Evolutionary conservation across 1,284 basidiomycete species (phyloP).

Genomic region (Leccinum ponderosum): DNA sequence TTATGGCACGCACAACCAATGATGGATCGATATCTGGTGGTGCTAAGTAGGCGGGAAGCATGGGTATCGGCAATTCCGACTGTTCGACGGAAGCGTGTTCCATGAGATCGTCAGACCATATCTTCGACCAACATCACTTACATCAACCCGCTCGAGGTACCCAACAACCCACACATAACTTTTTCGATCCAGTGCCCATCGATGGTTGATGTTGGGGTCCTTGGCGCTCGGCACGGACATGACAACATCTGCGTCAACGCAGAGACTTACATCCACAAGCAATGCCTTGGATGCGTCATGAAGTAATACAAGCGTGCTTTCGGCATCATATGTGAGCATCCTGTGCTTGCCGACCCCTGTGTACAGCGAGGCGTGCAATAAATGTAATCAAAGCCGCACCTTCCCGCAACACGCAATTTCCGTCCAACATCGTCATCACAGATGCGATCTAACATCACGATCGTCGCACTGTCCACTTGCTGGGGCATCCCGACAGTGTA

Average conservation of each 20-base stretch:
- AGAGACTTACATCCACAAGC: conserved; percentile 54
- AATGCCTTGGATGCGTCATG: conserved; percentile 47
- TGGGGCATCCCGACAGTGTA: conserved; percentile 28
- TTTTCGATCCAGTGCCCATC: conserved; percentile 55
- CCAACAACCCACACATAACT: conserved; percentile 53
- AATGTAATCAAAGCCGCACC: conserved; percentile 38
- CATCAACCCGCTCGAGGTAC: conserved; percentile 49
- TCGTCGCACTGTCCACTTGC: conserved; percentile 40
- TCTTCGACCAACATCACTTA: conserved; percentile 30
- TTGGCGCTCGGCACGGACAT: conserved; percentile 14
- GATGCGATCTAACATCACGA: conserved; percentile 38
- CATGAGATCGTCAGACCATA: conserved; percentile 11
- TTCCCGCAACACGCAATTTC: conserved; percentile 49
- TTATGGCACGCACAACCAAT: conserved; percentile 51
- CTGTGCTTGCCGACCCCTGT: conserved; percentile 34
- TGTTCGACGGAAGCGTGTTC: conserved; percentile 21
- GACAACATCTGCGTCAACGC: conserved; percentile 38
- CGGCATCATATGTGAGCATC: conserved; percentile 52
- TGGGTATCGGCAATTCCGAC: conserved; percentile 40
- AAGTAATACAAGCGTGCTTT: conserved; percentile 46
- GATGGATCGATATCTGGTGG: conserved; percentile 38
- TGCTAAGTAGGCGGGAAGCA: conserved; percentile 39
- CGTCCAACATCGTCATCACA: conserved; percentile 37
- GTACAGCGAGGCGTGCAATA: conserved; percentile 14
- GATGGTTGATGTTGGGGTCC: conserved; percentile 21